Conservation (phyloP, 495 filamentous ascomycete genomes). For the Hypoxylon subgilvum region DNA sequence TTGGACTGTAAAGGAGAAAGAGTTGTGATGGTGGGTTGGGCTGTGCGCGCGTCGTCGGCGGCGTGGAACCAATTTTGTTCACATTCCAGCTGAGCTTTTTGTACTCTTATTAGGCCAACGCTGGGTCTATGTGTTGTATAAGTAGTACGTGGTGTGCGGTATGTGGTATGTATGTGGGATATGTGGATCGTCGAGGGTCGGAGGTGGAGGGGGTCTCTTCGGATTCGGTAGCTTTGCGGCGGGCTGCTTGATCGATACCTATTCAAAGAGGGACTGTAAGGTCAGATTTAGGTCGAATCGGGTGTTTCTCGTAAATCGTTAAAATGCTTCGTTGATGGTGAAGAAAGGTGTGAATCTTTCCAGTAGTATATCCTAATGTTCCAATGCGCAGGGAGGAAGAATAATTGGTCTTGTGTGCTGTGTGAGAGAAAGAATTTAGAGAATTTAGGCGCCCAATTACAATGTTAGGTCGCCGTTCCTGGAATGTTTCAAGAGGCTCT, state of each 20-base stretch:
- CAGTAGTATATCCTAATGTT: slow-evolving; percentile 13
- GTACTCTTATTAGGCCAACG: not conserved
- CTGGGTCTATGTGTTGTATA: not conserved
- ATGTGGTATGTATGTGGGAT: no score
- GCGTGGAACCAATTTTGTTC: slow-evolving; percentile 18
- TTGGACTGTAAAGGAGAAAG: no score
- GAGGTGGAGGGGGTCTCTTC: not conserved
- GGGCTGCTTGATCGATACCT: slow-evolving; percentile 1
- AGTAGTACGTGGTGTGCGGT: no score
- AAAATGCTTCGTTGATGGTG: slow-evolving; percentile 5
- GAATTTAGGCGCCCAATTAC: slow-evolving; percentile 38
- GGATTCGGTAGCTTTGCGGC: not conserved
- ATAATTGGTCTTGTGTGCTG: slow-evolving; percentile 2
- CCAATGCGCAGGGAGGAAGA: slow-evolving; percentile 23
- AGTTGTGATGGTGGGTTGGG: no score
- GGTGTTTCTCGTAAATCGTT: not conserved
- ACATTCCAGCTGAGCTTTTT: slow-evolving; percentile 29
- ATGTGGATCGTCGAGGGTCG: not conserved
- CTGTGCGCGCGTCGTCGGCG: slow-evolving; percentile 28
- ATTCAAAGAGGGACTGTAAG: slow-evolving; percentile 22
- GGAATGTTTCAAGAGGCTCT: slow-evolving; percentile 36
- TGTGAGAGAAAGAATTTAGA: slow-evolving; percentile 5
- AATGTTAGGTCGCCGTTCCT: slow-evolving; percentile 29
- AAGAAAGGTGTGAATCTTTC: not conserved
- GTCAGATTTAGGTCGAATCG: slow-evolving; percentile 18